phyloP scores from a whole-genome alignment of 768 basidiomycete species.

The Kondoa malvinella region DNA sequence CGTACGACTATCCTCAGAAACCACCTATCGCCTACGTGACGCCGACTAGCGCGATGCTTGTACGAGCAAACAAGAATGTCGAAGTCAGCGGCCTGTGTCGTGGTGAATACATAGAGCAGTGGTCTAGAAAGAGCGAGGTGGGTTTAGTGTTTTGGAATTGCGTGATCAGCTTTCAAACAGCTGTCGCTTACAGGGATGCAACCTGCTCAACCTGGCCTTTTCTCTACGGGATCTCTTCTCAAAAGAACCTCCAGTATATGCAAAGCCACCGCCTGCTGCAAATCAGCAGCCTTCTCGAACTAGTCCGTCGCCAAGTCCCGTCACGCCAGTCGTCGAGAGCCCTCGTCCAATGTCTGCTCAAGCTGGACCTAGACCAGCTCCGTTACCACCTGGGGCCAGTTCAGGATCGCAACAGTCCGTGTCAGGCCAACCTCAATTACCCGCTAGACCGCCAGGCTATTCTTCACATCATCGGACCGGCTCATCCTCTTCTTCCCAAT shows the following conservation, averaged over 20 bases:
- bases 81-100: conserved; percentile 63
- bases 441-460: conserved; percentile 25
- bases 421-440: too few relatives aligned
- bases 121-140: conserved; percentile 74
- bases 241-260: conserved; percentile 69
- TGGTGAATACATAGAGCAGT: conserved; percentile 53
- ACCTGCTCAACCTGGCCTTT: conserved; percentile 52
- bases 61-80: conserved; percentile 55
- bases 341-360: too few relatives aligned
- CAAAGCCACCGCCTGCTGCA: conserved; percentile 42
- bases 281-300: not conserved
- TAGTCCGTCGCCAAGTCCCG: conserved; percentile 20
- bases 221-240: conserved; percentile 72
- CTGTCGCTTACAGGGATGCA: conserved; percentile 47
- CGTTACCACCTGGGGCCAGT: conserved; percentile 23
- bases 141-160: conserved; percentile 28
- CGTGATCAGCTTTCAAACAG: not conserved
- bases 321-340: conserved; percentile 5
- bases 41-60: conserved; percentile 76
- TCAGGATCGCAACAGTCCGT: too few relatives aligned
- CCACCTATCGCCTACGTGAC: conserved; percentile 82
- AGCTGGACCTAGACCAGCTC: conserved; percentile 23
- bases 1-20: conserved; percentile 60
- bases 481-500: not conserved
- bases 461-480: not conserved